Evolutionary conservation across 2,329 filamentous ascomycete species (phyloP).

Genomic region (Paraconiothyrium sp.): DNA sequence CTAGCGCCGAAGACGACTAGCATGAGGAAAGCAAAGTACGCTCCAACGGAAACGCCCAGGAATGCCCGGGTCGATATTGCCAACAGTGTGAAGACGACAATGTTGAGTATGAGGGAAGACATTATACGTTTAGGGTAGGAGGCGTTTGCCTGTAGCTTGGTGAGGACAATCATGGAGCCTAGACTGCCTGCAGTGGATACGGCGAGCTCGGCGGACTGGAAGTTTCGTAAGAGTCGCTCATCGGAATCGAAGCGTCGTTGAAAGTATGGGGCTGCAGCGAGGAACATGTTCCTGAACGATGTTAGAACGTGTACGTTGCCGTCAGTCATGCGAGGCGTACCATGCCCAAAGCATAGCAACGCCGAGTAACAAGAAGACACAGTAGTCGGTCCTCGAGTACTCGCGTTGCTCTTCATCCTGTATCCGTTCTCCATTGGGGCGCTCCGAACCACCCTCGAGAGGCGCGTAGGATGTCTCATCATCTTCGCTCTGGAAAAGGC

Average conservation of each 20-base stretch:
- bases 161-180: constrained; percentile 76
- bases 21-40: constrained; percentile 85
- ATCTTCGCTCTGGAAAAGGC: constrained; percentile 40
- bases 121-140: constrained; percentile 91
- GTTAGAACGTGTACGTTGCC: constrained; percentile 21
- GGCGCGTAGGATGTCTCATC: constrained; percentile 47
- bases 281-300: constrained; percentile 90
- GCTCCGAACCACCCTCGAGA: constrained; percentile 49
- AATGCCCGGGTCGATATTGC: constrained; percentile 80
- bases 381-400: constrained; percentile 89
- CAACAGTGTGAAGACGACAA: constrained; percentile 78
- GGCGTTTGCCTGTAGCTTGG: constrained; percentile 80
- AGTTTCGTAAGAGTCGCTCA: constrained; percentile 78
- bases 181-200: constrained; percentile 88
- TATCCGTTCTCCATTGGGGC: constrained; percentile 45
- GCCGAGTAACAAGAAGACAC: constrained; percentile 84
- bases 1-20: constrained; percentile 82
- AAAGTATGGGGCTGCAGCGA: constrained; percentile 94
- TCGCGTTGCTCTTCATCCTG: constrained; percentile 33
- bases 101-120: constrained; percentile 78
- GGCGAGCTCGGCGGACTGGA: constrained; percentile 88
- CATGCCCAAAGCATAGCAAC: constrained; percentile 98
- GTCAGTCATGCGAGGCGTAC: constrained; percentile 60
- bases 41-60: constrained; percentile 66
- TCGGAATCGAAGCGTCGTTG: constrained; percentile 78